Base-by-base conservation (phyloP, 1,284 basidiomycete genomes). In the Pyrrhoderma noxium region DNA sequence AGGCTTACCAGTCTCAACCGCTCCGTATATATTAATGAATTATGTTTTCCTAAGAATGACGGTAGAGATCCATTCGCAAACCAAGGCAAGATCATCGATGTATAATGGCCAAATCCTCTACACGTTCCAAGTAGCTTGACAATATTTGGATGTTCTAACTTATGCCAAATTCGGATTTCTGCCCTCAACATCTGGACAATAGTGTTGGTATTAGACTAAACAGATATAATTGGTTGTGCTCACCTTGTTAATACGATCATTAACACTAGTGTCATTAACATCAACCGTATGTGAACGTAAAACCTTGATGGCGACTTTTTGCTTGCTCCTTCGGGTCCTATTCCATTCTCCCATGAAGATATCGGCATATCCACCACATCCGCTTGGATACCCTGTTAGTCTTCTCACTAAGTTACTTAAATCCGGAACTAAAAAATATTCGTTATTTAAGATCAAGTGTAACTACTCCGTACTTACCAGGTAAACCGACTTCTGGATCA, bases 271-370 rank as follows among this genome's bases (percentile, higher is more conserved):
- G 41, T 49, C 43, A n/a, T 43, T 40, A 13, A 22, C 23, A 22
- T 45, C 46, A 19, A 41, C 23, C 13, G 42, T 22, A 27, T 50
- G 42, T n/a, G 27, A 38, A 7, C 52, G 47, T 9, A 54, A 44
- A 3, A 54, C 52, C 18, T 54, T 54, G 47, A 54, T 46, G 14
- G 52, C 52, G n/a, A 54, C 47, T 21, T 50, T 54, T 13, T 50
- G 42, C 16, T 45, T 43, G 31, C 34, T 18, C 14, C 48, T 22
- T 37, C 52, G 47, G 2, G 47, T 39, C 13, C 40, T 31, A 22
- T 41, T 43, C 52, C 52, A 54, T 40, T 54, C 52, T n/a, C 47
- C 47, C 47, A 54, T 49, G 43, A 38, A 54, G 14, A 54, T 50
- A 31, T 54, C 52, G 25, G 52, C 52, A 23, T 45, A 54, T 16